phyloP scores from a whole-genome alignment of 2,329 filamentous ascomycete genomes.

The Colletotrichum siamense region DNA sequence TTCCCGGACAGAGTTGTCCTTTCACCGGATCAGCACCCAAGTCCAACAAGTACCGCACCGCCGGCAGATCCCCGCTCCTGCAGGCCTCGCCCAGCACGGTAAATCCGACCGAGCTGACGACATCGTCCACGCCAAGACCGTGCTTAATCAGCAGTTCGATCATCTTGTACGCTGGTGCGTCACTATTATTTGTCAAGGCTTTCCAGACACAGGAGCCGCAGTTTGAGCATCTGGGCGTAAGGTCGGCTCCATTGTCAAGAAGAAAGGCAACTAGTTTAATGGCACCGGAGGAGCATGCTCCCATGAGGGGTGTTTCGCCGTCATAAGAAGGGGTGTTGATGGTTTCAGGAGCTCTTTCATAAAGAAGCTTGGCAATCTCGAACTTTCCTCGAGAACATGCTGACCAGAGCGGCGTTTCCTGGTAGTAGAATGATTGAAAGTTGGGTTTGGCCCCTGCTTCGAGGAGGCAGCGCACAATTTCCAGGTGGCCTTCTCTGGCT shows the following conservation, averaged over 20 bases:
- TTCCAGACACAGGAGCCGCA: conserved; percentile 18
- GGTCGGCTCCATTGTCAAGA: conserved; percentile 25
- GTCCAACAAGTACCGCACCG: conserved; percentile 25
- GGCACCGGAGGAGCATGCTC: conserved; percentile 19
- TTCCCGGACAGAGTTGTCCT: conserved; percentile 4
- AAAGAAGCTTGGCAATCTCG: conserved; percentile 22
- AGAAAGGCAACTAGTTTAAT: conserved; percentile 20
- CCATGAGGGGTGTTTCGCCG: conserved; percentile 23
- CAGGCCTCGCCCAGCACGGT: conserved; percentile 25
- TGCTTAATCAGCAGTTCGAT: conserved; percentile 22
- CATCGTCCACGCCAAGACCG: conserved; percentile 25
- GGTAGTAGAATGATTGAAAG: conserved; percentile 1
- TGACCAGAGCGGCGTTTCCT: conserved; percentile 23
- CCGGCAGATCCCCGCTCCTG: background rate
- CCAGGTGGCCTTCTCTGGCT: conserved; percentile 3
- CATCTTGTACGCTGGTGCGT: conserved; percentile 2
- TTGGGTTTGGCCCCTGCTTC: conserved; percentile 23
- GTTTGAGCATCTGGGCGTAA: background rate
- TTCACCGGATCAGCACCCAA: conserved; percentile 26
- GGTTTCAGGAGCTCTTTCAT: conserved; percentile 24
- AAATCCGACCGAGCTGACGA: conserved; percentile 13
- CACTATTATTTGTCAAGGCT: conserved; percentile 1
- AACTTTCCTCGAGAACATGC: conserved; percentile 19
- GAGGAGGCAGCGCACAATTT: conserved; percentile 23
- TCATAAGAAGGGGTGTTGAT: conserved; percentile 14